Conservation (phyloP, 768 basidiomycete genomes). For the Rhizopogon rudus region DNA sequence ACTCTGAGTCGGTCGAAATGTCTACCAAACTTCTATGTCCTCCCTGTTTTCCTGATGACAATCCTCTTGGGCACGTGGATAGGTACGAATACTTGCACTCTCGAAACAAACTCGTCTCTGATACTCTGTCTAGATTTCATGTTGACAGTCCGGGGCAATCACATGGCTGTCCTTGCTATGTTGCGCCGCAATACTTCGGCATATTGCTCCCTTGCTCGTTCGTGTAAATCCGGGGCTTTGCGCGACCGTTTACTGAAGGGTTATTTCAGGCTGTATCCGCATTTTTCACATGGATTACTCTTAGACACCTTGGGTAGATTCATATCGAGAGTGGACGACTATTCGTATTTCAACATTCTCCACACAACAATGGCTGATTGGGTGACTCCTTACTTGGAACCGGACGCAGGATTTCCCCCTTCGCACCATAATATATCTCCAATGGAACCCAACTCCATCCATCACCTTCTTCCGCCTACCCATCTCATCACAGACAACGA, state of each 20-base stretch:
- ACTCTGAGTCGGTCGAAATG: neutral
- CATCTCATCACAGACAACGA: neutral
- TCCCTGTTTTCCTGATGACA: neutral
- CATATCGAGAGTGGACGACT: fast-evolving
- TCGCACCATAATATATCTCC: no score
- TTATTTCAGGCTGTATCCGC: neutral
- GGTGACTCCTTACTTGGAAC: neutral
- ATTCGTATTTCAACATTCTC: neutral
- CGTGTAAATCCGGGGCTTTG: neutral
- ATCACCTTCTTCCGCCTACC: neutral
- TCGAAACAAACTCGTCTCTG: neutral
- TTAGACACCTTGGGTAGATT: no score
- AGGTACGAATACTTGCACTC: neutral
- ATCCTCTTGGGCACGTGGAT: fast-evolving
- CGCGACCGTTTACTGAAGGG: neutral
- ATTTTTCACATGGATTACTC: neutral
- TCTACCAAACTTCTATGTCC: neutral
- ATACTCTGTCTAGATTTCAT: neutral
- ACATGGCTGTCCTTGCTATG: neutral
- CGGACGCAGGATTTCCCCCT: neutral
- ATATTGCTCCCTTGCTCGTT: neutral
- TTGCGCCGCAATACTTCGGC: neutral
- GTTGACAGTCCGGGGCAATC: neutral
- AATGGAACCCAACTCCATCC: neutral
- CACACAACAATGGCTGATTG: neutral